Percentiles rank a stretch among this genome's conserved stretches.
phyloP scores from a whole-genome alignment of 768 basidiomycete genomes.

The Suillus subaureus region DNA sequence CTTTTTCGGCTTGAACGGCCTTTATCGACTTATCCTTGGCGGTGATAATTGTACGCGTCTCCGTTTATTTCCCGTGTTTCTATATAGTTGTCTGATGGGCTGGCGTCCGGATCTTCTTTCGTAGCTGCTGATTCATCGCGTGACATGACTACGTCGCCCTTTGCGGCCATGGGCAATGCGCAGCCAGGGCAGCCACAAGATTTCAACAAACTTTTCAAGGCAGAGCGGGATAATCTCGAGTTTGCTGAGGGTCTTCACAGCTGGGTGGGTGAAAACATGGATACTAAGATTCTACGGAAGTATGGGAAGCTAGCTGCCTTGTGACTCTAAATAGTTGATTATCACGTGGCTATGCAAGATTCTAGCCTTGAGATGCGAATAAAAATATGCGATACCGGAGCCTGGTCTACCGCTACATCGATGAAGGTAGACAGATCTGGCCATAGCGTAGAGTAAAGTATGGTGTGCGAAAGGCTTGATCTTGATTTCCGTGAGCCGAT shows the following conservation, averaged over 20 bases:
- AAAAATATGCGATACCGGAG: constrained; percentile 24
- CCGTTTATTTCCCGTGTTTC: constrained; percentile 9
- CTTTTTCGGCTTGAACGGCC: constrained; percentile 94
- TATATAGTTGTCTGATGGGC: constrained; percentile 15
- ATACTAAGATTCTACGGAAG: constrained; percentile 73
- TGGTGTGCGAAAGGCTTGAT: constrained; percentile 11
- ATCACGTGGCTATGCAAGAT: constrained; percentile 13
- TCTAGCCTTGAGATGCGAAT: constrained; percentile 14
- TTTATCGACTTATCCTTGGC: constrained; percentile 93
- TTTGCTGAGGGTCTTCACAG: constrained; percentile 84
- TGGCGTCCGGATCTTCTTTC: constrained; percentile 18
- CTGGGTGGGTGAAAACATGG: constrained; percentile 84
- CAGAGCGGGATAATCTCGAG: constrained; percentile 90
- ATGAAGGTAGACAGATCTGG: constrained; percentile 27
- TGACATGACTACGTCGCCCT: constrained; percentile 72
- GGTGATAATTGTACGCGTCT: constrained; percentile 75
- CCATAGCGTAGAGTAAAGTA: constrained; percentile 17
- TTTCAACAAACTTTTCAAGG: constrained; percentile 86
- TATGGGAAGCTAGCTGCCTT: constrained; percentile 67
- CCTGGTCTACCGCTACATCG: constrained; percentile 28
- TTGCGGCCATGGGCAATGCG: constrained; percentile 52
- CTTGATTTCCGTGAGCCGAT: constrained; percentile 6
- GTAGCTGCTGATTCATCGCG: constrained; percentile 79
- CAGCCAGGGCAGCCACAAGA: constrained; percentile 72
- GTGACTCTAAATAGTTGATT: constrained; percentile 25